Evolutionary conservation across 208 protist species (phyloP), one percentile per base, ranked within the genome.

Genomic region (Borovskyia barvae): DNA sequence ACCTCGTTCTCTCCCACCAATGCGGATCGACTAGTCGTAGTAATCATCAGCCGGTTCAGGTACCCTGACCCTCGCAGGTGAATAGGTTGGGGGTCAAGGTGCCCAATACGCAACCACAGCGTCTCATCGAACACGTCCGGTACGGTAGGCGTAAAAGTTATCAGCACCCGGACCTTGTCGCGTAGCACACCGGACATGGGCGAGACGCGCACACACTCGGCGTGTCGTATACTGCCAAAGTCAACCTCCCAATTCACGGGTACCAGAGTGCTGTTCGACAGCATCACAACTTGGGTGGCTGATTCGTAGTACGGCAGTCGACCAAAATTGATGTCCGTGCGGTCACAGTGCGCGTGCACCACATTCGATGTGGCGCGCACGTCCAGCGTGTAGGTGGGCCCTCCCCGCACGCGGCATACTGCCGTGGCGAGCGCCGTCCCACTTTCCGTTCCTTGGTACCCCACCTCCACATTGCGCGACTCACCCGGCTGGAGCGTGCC

Each of bases 51-150:
- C 14, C 78, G 78, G 47, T 82, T 82, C 57, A 94, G 72, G 41
- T 88, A 75, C 5, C 91, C 93, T 2, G 78, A 52, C 19, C 91
- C 94, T 8, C 33, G 37, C 2, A 98, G 78, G 28, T 48, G 66
- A 47, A 98, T 86, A 5, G 61, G 61, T 49, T 97, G 81, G 20
- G 95, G 90, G 54, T 97, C 92, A n/a, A 97, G 93, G 72, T 98
- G 93, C 11, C 90, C 93, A 11, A 98, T 87, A 46, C 92, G 81
- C 6, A 98, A 66, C 45, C 50, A 75, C 52, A 98, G 88, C 8
- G 55, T 65, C 46, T 97, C 94, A 25, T 82, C 51, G 22, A 97
- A 65, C 17, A 72, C 71, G 41, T 97, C 91, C 19, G 97, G 97
- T 19, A 97, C 66, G 8, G 76, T 59, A 1, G 97, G 92, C 4